Conservation (phyloP, 2,329 filamentous ascomycete species). For the Aspergillus amoenus region DNA sequence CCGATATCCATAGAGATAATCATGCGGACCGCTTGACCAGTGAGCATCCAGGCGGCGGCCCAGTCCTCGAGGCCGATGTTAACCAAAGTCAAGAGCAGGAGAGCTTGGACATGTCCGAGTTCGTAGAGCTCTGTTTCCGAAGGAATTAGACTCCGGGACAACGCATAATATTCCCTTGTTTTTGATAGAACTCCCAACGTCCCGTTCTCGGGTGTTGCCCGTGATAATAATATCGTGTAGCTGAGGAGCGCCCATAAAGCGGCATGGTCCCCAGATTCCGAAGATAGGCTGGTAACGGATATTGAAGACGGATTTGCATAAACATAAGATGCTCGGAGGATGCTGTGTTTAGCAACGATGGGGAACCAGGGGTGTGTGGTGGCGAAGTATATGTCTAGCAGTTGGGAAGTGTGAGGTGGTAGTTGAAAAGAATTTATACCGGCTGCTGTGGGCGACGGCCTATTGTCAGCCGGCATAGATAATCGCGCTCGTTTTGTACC, state of each 20-base stretch:
- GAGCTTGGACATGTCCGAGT: constrained; percentile 45
- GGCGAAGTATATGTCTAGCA: constrained; percentile 59
- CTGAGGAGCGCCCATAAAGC: constrained; percentile 46
- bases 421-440: constrained; percentile 33
- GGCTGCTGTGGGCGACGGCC: constrained; percentile 3
- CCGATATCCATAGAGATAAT: constrained; percentile 41
- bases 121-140: constrained; percentile 41
- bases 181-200: constrained; percentile 21
- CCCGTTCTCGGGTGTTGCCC: constrained; percentile 16
- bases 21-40: constrained; percentile 53
- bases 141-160: constrained; percentile 40
- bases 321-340: constrained; percentile 56
- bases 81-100: constrained; percentile 49
- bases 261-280: constrained; percentile 44
- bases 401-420: constrained; percentile 51
- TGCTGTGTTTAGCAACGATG: constrained; percentile 57
- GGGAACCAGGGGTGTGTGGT: constrained; percentile 61
- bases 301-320: constrained; percentile 47
- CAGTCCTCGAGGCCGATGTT: constrained; percentile 49
- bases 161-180: constrained; percentile 35
- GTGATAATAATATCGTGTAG: constrained; percentile 40
- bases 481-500: constrained; percentile 29
- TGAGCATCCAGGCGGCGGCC: constrained; percentile 54
- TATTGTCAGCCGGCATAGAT: constrained; percentile 20
- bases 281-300: constrained; percentile 25